Base-by-base conservation (phyloP, 1,284 basidiomycete species). In the Albatrellus sp. region DNA sequence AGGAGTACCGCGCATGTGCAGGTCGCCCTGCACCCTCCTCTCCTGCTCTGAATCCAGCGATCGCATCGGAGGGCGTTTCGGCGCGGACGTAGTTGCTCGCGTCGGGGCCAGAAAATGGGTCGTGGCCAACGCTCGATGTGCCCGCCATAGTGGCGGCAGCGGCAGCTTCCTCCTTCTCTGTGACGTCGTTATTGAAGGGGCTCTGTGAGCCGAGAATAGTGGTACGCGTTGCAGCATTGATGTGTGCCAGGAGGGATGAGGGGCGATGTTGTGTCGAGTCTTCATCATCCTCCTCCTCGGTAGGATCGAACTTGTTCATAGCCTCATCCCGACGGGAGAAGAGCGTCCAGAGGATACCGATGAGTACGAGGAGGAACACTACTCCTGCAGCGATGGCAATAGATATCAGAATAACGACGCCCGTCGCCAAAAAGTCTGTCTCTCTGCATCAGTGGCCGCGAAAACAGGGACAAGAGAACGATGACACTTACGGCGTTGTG, bases 311-410 rank as follows among this genome's bases (percentile, higher is more conserved):
- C 56, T 80, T 79, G 52, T 65, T 63, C 10, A 74, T 54, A 56
- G 72, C 79, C 55, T 81, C 80, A 24, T 87, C 87, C 43, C 80
- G 73, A 39, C 89, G 72, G 17, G 86, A 80, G 59, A 90, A 80
- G 11, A 96, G 72, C 0, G 90, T 84, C 81, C 90, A 90, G 36
- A 98, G 66, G 39, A 98, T 84, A 40, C 90, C 90, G 47, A 92
- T 71, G 32, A 96, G 67, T 12, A 90, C 85, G 17, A 97, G 72
- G 1, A 98, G 66, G 67, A 98, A 92, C 43, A 98, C 90, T 19
- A 98, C 79, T 20, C 92, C 94, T 9, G 93, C 90, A 3, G 90
- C 82, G 51, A 98, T 96, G 28, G 93, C 94, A 54, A 98, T 97
- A 4, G 91, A 94, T 54, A 98, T 93, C 34, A 98, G 74, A 50